phyloP scores from a whole-genome alignment of 176 grass and related monocot species.

The Oryza australiensis region DNA sequence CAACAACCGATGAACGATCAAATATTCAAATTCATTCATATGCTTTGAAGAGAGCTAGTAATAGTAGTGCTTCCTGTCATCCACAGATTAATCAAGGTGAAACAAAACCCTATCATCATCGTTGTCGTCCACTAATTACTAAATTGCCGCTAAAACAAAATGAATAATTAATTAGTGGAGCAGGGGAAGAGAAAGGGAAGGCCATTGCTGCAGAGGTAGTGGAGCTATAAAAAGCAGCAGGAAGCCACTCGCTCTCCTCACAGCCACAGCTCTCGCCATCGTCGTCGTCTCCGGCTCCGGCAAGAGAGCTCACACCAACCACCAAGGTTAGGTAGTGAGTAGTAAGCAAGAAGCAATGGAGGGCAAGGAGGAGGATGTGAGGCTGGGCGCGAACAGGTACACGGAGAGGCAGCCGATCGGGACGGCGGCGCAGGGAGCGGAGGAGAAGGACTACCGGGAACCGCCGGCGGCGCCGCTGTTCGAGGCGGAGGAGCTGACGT shows the following conservation, averaged over 20 bases:
- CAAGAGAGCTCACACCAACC: background rate
- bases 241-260: background rate
- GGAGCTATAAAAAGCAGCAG: conserved; percentile 36
- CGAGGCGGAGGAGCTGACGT: conserved; percentile 63
- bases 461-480: conserved; percentile 70
- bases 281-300: background rate
- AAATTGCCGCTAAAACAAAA: background rate
- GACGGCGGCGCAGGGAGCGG: conserved; percentile 66
- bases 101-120: conserved; percentile 24
- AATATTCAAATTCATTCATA: background rate
- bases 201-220: background rate
- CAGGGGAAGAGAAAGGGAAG: background rate
- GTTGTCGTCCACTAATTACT: conserved; percentile 14
- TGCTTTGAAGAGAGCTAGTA: background rate
- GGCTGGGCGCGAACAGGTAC: conserved; percentile 74
- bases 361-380: conserved; percentile 86
- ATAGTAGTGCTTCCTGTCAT: background rate
- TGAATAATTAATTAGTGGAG: background rate
- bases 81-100: conserved; percentile 27
- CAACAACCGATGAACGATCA: background rate
- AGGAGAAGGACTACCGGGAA: conserved; percentile 90
- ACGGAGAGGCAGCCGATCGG: conserved; percentile 82
- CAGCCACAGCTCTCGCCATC: background rate
- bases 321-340: too few relatives aligned
- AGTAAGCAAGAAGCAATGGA: conserved; percentile 47